A percentile compares a stretch with the other conserved stretches of the same genome.
These are phyloP conservation scores for Arachis hypogaea DNA, from an alignment of 306 rosid species.

Conservation along the genomic window DNA sequence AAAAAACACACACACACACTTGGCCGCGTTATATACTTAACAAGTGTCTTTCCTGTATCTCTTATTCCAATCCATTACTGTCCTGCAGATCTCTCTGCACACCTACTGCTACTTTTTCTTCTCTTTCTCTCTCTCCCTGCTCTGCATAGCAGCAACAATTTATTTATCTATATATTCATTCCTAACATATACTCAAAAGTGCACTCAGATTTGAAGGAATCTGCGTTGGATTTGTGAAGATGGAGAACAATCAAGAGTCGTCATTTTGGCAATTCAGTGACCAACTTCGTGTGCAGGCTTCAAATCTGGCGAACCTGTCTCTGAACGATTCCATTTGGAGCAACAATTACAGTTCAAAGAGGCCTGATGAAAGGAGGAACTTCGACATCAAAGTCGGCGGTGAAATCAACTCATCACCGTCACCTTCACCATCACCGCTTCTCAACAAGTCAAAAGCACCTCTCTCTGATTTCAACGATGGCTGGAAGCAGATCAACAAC, in stretches of 20 bases:
- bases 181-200: neutral
- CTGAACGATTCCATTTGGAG: constrained; percentile 95
- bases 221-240: neutral
- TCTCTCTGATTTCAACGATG: constrained; percentile 48
- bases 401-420: constrained; percentile 41
- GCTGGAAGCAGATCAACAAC: constrained; percentile 51
- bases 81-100: neutral
- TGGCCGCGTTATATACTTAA: neutral
- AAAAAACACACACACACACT: neutral
- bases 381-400: constrained; percentile 91
- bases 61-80: neutral
- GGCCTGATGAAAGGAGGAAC: constrained; percentile 58
- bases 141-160: neutral
- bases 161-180: neutral
- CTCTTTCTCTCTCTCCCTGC: neutral
- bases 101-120: too few species aligned
- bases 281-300: constrained; percentile 71
- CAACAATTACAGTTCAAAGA: constrained; percentile 54
- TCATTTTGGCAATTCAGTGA: constrained; percentile 95
- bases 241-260: constrained; percentile 52
- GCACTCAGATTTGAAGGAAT: neutral
- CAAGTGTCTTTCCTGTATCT: constrained; percentile 16
- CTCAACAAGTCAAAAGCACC: constrained; percentile 36
- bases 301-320: constrained; percentile 65
- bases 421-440: neutral